Evolutionary conservation across 306 rosid genomes (phyloP).

Genomic region (Glycine latifolia): DNA sequence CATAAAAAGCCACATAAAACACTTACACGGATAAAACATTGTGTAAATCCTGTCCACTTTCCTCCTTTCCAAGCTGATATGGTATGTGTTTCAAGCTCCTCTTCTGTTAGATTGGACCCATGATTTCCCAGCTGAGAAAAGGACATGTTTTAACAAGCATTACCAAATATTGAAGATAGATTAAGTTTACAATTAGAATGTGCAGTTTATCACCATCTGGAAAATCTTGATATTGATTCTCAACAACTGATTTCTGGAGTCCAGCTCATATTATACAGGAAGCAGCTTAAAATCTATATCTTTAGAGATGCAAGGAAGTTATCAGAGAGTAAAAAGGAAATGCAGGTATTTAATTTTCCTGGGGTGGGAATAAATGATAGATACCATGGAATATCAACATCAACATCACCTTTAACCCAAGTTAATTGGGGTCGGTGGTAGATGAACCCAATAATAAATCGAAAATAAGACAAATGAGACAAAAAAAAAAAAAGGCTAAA

Average conservation of each 20-base stretch:
- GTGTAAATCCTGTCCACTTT: conserved; percentile 71
- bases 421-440: too few species aligned
- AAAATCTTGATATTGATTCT: conserved; percentile 39
- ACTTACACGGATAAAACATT: conserved; percentile 83
- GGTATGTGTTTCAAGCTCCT: conserved; percentile 98
- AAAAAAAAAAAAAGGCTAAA: too few species aligned
- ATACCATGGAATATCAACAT: not conserved
- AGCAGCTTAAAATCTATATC: conserved; percentile 35
- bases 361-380: not conserved
- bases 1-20: conserved; percentile 33
- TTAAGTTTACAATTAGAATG: conserved; percentile 24
- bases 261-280: conserved; percentile 29
- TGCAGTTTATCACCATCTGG: conserved; percentile 21
- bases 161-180: conserved; percentile 9
- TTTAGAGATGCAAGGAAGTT: not conserved
- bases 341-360: not conserved
- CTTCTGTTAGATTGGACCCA: conserved; percentile 95
- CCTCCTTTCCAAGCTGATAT: conserved; percentile 99
- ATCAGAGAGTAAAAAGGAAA: not conserved
- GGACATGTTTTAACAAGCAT: conserved; percentile 38
- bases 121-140: conserved; percentile 87
- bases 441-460: too few species aligned
- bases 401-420: too few species aligned
- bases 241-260: conserved; percentile 32
- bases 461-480: too few species aligned